Percentiles rank a stretch among this genome's conserved stretches.
phyloP scores from a whole-genome alignment of 768 basidiomycete genomes.

The Chalciporus chontae region DNA sequence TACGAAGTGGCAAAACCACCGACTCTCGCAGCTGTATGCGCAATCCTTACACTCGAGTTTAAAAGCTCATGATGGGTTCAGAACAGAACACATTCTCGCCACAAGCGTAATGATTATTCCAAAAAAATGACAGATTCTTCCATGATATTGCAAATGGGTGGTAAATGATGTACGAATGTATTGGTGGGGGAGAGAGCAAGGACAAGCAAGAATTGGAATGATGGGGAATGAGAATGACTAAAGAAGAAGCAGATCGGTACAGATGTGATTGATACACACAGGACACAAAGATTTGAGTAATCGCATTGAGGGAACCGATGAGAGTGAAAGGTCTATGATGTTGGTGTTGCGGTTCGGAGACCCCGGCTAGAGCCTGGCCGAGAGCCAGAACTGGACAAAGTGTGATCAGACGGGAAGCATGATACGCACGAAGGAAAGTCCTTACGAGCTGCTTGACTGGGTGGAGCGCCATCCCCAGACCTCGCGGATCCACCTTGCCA shows the following conservation, averaged over 20 bases:
- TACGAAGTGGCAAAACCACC: no score
- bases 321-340: slow-evolving; percentile 16
- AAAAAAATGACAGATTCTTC: slow-evolving; percentile 14
- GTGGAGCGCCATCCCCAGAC: slow-evolving; percentile 75
- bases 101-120: slow-evolving; percentile 14
- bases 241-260: slow-evolving; percentile 13
- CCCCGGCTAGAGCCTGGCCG: slow-evolving; percentile 31
- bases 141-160: slow-evolving; percentile 12
- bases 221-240: slow-evolving; percentile 6
- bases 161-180: slow-evolving; percentile 14
- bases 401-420: background rate
- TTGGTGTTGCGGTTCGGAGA: slow-evolving; percentile 18
- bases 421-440: background rate
- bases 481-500: slow-evolving; percentile 84
- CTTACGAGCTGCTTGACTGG: slow-evolving; percentile 26
- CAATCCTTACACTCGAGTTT: no score
- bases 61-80: background rate
- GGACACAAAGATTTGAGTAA: slow-evolving; percentile 8
- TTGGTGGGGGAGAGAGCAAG: slow-evolving; percentile 5
- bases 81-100: background rate
- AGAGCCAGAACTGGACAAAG: slow-evolving; percentile 19
- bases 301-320: background rate
- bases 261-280: slow-evolving; percentile 20
- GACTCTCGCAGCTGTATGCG: background rate
- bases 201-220: slow-evolving; percentile 14